Evolutionary conservation across 2,329 filamentous ascomycete species (phyloP).

Genomic region (Erysiphe pulchra): DNA sequence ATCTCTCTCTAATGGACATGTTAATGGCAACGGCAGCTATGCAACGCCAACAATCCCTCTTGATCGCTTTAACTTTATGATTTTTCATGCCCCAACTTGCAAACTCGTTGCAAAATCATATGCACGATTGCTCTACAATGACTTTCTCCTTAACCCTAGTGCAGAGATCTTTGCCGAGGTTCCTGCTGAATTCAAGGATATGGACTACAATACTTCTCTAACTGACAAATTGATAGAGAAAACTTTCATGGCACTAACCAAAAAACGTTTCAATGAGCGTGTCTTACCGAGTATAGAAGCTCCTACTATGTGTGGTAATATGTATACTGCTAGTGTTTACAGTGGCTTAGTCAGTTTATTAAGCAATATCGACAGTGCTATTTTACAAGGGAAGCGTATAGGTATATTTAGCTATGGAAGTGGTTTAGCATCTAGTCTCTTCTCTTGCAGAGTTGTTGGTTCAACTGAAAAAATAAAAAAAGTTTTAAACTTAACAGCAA

Average conservation of each 20-base stretch:
- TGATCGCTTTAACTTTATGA: slow-evolving; percentile 62
- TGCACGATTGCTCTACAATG: slow-evolving; percentile 61
- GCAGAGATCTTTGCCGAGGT: slow-evolving; percentile 47
- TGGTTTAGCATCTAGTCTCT: slow-evolving; percentile 39
- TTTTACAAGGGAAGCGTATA: slow-evolving; percentile 26
- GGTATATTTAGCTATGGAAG: slow-evolving; percentile 44
- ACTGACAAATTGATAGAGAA: slow-evolving; percentile 67
- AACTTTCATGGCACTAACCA: slow-evolving; percentile 60
- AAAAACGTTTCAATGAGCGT: slow-evolving; percentile 63
- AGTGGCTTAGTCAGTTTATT: slow-evolving; percentile 27
- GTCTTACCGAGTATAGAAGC: slow-evolving; percentile 50
- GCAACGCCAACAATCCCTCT: slow-evolving; percentile 23
- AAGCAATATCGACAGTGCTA: slow-evolving; percentile 29
- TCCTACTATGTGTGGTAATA: slow-evolving; percentile 46
- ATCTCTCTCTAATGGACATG: slow-evolving; percentile 23
- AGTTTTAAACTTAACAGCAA: slow-evolving; percentile 41
- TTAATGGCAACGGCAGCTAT: slow-evolving; percentile 17
- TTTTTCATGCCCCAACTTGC: slow-evolving; percentile 69
- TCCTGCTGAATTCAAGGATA: slow-evolving; percentile 46
- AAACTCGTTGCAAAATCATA: slow-evolving; percentile 74
- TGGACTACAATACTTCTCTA: slow-evolving; percentile 57
- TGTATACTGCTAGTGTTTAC: slow-evolving; percentile 35
- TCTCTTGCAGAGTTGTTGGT: slow-evolving; percentile 49
- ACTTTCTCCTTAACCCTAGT: slow-evolving; percentile 48
- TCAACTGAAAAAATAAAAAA: slow-evolving; percentile 42